A percentile compares a stretch with the other conserved stretches of the same genome.
phyloP scores from a whole-genome alignment of 257 asterid species.

The Hygrophila difformis region DNA sequence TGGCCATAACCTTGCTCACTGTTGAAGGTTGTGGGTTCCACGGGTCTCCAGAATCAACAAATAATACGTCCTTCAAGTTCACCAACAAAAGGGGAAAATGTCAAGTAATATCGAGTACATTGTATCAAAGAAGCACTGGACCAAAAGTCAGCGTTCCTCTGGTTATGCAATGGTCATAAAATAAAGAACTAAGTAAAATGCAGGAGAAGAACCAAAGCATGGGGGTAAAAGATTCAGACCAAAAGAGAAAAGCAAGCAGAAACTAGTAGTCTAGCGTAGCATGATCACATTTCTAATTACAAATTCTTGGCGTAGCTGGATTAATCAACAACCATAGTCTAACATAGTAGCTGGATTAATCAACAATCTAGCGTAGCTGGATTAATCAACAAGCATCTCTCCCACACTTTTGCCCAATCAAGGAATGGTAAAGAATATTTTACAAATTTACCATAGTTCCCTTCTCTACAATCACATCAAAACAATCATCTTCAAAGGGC shows the following conservation, averaged over 20 bases:
- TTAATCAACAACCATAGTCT: no score
- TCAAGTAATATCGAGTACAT: neutral
- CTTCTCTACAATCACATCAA: slow-evolving; percentile 92
- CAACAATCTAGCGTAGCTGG: no score
- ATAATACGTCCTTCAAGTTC: slow-evolving; percentile 73
- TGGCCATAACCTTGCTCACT: slow-evolving; percentile 55
- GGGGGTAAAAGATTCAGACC: neutral
- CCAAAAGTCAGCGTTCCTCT: neutral
- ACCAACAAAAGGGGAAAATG: slow-evolving; percentile 3
- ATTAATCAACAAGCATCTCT: neutral
- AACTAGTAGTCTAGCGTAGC: no score
- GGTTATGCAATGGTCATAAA: neutral
- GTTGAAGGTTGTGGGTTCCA: slow-evolving; percentile 86
- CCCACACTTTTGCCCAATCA: no score
- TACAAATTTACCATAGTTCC: slow-evolving; percentile 80
- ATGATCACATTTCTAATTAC: neutral
- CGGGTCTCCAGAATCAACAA: slow-evolving; percentile 96
- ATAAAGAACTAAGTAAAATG: neutral
- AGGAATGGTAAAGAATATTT: neutral
- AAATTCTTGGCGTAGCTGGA: neutral
- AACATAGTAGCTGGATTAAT: no score
- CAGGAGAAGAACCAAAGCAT: neutral
- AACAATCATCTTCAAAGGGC: slow-evolving; percentile 68
- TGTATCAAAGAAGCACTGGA: neutral
- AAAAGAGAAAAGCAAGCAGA: neutral